Base-by-base conservation (phyloP, 352 stramenopile species). In the Phytophthora foliorum region DNA sequence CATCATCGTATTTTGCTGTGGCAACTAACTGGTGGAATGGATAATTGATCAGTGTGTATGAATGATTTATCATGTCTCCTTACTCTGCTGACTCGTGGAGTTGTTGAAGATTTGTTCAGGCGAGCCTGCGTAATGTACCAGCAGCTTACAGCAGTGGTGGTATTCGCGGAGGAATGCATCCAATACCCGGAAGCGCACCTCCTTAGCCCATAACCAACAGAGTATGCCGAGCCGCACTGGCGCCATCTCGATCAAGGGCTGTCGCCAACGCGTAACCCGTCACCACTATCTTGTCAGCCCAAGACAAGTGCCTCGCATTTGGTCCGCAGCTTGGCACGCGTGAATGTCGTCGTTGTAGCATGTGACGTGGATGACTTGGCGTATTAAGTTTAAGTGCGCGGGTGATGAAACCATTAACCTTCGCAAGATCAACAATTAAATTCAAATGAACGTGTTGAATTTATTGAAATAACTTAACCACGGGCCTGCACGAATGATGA, bases 21-120 rank as follows among this genome's bases (percentile, higher is more conserved):
- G 27, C 50, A 19, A 67, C 53, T 72, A 52, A 44, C 60, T 42
- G 34, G 34, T 69, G 38, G 21, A 46, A 31, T 19, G 49, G 52
- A 7, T 22, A 29, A 27, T 49, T 27, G 21, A 45, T 63, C 57
- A 22, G 51, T 64, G 27, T 50, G 17, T 57, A 34, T 65, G 27
- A 53, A 24, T 21, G 57, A 34, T 39, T 49, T 32, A 49, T 16
- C 36, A 44, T 61, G 32, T 78, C 63, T 91, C 82, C 45, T 91
- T 77, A 39, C 66, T 77, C 63, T 97, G 90, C 69, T 97, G 75
- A 21, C 80, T 80, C 16, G 92, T 89, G 54, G 97, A 98, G 31
- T 75, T 76, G 67, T 98, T 97, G 80, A 98, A 98, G 48, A 98
- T 96, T 64, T 98, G 92, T 82, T 98, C 91, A 14, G 98, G 76